Conservation (phyloP, 225 moss, liverwort and hornwort genomes). For the Polytrichum commune region DNA sequence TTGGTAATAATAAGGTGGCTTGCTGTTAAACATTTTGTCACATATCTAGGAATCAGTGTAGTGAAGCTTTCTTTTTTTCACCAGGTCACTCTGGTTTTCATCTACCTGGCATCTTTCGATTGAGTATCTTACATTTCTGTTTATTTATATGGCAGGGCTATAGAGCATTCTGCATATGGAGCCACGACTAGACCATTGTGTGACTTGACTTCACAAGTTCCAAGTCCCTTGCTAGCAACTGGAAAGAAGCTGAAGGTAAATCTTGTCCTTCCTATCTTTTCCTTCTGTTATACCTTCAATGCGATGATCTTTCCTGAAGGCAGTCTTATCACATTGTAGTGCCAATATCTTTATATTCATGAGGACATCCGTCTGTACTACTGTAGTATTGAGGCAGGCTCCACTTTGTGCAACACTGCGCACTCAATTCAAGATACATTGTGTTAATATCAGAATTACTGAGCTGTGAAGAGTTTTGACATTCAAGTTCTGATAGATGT, state of each 20-base stretch:
- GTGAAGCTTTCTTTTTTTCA: neutral
- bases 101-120: conserved; percentile 2
- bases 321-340: too few relatives aligned
- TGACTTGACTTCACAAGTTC: conserved; percentile 87
- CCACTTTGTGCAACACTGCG: too few relatives aligned
- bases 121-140: neutral
- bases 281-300: neutral
- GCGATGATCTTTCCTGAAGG: too few relatives aligned
- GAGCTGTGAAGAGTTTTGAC: neutral
- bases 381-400: too few relatives aligned
- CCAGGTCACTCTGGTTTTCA: neutral
- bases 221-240: conserved; percentile 63
- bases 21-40: too few relatives aligned
- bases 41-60: too few relatives aligned
- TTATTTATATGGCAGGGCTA: conserved; percentile 56
- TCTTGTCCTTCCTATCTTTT: neutral
- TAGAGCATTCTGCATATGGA: conserved; percentile 75
- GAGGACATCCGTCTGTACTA: too few relatives aligned
- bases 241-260: conserved; percentile 91
- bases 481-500: conserved; percentile 1
- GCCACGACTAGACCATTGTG: conserved; percentile 83
- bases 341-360: too few relatives aligned
- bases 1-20: too few relatives aligned
- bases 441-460: too few relatives aligned
- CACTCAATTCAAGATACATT: too few relatives aligned